These are phyloP conservation scores for Rhodamnia rubescens DNA, from an alignment of 345 rosid species.

Conservation along the genomic window DNA sequence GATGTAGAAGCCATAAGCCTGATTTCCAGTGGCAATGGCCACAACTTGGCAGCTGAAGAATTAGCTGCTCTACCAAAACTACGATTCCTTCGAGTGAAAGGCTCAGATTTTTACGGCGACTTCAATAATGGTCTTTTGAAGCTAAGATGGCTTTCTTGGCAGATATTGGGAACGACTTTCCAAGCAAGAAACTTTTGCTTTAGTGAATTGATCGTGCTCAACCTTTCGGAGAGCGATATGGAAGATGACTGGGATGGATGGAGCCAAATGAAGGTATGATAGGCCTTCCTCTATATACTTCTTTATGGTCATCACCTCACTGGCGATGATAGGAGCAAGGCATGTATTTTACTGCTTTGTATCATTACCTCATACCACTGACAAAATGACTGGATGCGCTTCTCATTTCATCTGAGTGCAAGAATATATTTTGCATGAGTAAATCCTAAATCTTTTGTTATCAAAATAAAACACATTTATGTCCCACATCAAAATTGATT, in stretches of 20 bases:
- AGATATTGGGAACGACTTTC: rapidly evolving
- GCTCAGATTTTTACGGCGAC: background rate
- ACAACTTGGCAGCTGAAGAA: rapidly evolving
- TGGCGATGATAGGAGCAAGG: rapidly evolving
- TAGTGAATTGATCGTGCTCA: background rate
- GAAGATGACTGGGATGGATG: background rate
- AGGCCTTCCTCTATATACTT: background rate
- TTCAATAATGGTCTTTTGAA: rapidly evolving
- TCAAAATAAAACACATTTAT: background rate
- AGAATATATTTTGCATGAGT: background rate
- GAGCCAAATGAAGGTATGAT: background rate
- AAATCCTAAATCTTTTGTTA: too few species aligned
- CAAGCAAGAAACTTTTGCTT: background rate
- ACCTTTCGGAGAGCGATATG: background rate
- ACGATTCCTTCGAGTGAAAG: background rate
- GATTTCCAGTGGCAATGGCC: rapidly evolving
- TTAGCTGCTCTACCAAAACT: background rate
- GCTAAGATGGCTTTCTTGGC: background rate
- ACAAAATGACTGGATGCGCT: background rate
- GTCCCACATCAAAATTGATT: background rate
- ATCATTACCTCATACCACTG: background rate
- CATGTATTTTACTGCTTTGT: background rate
- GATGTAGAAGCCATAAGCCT: background rate
- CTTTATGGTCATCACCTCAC: background rate
- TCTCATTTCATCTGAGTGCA: background rate